A percentile compares a stretch with the other conserved stretches of the same genome.
Conservation (phyloP, 1,139 yeast species). For the Citeromyces siamensis region DNA sequence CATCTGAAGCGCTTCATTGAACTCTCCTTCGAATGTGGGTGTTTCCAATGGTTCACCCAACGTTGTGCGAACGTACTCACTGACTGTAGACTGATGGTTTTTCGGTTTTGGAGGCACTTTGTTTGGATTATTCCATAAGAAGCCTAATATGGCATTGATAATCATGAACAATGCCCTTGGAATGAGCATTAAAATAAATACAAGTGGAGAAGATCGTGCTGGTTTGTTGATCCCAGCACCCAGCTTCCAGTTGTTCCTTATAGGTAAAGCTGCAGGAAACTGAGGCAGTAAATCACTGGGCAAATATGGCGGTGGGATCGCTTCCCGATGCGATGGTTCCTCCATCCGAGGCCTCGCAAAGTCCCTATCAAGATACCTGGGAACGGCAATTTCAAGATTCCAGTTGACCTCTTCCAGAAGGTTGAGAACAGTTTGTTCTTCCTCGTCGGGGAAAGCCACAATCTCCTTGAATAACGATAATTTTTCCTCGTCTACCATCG, state of each 20-base stretch:
- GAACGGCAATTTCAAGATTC: slow-evolving; percentile 37
- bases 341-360: slow-evolving; percentile 18
- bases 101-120: slow-evolving; percentile 20
- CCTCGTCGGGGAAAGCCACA: slow-evolving; percentile 26
- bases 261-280: slow-evolving; percentile 25
- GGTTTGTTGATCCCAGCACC: slow-evolving; percentile 14
- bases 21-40: slow-evolving; percentile 20
- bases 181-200: slow-evolving; percentile 32
- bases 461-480: slow-evolving; percentile 32
- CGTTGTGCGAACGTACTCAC: slow-evolving; percentile 9
- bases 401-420: slow-evolving; percentile 30
- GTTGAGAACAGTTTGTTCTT: slow-evolving; percentile 23
- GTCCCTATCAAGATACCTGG: slow-evolving; percentile 34
- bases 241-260: slow-evolving; percentile 20
- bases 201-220: slow-evolving; percentile 17
- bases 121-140: slow-evolving; percentile 18
- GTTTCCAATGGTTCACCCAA: slow-evolving; percentile 15
- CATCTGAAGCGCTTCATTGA: slow-evolving; percentile 29
- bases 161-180: slow-evolving; percentile 29
- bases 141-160: slow-evolving; percentile 21
- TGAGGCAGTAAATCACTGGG: slow-evolving; percentile 20
- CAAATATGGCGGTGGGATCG: slow-evolving; percentile 3
- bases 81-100: slow-evolving; percentile 8
- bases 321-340: not conserved
- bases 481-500: no score